phyloP scores from a whole-genome alignment of 805 yeast genomes.

The Candida pseudofarinosa region DNA sequence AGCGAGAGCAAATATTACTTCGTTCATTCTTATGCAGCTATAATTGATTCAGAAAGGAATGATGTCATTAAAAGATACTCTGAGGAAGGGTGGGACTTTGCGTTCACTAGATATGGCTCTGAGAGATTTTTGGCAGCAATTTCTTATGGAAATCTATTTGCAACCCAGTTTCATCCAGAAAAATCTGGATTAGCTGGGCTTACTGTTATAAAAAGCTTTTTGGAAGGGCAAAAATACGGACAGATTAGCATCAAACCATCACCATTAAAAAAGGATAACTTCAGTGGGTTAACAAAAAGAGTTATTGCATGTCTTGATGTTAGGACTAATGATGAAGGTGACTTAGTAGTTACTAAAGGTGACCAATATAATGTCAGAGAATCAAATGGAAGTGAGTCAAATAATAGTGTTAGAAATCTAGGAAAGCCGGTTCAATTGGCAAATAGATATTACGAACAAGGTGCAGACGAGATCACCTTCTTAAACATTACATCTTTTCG shows the following conservation, averaged over 20 bases:
- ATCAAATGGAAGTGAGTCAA: conserved; percentile 21
- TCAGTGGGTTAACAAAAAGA: conserved; percentile 79
- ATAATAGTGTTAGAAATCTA: conserved; percentile 72
- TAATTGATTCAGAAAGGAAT: conserved; percentile 35
- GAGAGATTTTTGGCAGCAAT: conserved; percentile 84
- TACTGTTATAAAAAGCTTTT: conserved; percentile 66
- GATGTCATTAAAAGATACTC: conserved; percentile 23
- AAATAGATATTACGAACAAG: conserved; percentile 82
- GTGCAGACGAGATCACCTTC: conserved; percentile 96
- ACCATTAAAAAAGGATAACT: conserved; percentile 18
- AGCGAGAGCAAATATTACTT: conserved; percentile 77
- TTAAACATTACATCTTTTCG: conserved; percentile 93
- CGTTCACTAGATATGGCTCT: conserved; percentile 67
- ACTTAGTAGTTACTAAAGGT: conserved; percentile 95
- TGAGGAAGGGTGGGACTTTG: conserved; percentile 64
- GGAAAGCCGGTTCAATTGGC: conserved; percentile 98
- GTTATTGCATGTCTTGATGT: conserved; percentile 96
- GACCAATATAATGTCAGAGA: conserved; percentile 98
- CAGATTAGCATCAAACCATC: conserved; percentile 8
- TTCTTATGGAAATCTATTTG: conserved; percentile 71
- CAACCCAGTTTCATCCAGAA: conserved; percentile 99
- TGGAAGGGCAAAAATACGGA: conserved; percentile 42
- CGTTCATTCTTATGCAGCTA: conserved; percentile 91
- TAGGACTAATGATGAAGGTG: conserved; percentile 92
- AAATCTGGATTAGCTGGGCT: conserved; percentile 92